Base-by-base conservation (phyloP, 495 filamentous ascomycete genomes). In the Hyaloscypha bicolor region DNA sequence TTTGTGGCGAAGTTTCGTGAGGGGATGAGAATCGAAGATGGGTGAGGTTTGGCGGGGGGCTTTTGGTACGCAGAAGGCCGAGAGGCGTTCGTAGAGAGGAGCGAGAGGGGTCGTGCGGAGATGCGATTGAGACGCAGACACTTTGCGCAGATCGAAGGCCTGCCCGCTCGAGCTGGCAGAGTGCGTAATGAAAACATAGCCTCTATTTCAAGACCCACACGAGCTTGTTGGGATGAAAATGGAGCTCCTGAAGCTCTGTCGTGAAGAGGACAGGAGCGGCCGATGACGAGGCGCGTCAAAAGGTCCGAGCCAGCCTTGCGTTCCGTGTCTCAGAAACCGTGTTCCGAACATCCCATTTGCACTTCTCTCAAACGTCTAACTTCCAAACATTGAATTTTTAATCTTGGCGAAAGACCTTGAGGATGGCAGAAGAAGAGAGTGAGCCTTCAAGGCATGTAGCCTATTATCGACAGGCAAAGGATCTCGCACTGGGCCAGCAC, bases 401-500 rank as follows among this genome's bases (percentile, higher is more conserved):
- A 19, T 16, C 42, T 48, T 48, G 42, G 42, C 35, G 12, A 2
- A 48, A 19, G 42, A 12, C 16, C 9, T 48, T 9, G 53, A 56
- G 30, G 53, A 56, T 56, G 53, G 35, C 31, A 33, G 35, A 55
- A 59, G 32, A 45, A 31, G 52, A 51, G 64, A 45, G 39, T n/a
- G 66, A 62, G 21, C 42, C 35, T 32, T 25, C 65, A 25, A 51
- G 57, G 30, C 52, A 65, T 35, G 21, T 63, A 30, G 45, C 29
- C 16, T 39, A 65, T 14, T 65, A 58, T 62, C 48, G 62, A 4
- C 67, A 70, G 42, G 61, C 57, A 16, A 67, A 60, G 53, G 60
- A 65, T 55, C 55, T 73, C 31, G 64, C 65, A 11, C 42, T 70
- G 42, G 67, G 65, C 19, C 39, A 51, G 4, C 71, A 73, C 63